These are phyloP conservation scores for Neofusicoccum parvum DNA, from an alignment of 2,329 filamentous ascomycete species.

Conservation along the genomic window DNA sequence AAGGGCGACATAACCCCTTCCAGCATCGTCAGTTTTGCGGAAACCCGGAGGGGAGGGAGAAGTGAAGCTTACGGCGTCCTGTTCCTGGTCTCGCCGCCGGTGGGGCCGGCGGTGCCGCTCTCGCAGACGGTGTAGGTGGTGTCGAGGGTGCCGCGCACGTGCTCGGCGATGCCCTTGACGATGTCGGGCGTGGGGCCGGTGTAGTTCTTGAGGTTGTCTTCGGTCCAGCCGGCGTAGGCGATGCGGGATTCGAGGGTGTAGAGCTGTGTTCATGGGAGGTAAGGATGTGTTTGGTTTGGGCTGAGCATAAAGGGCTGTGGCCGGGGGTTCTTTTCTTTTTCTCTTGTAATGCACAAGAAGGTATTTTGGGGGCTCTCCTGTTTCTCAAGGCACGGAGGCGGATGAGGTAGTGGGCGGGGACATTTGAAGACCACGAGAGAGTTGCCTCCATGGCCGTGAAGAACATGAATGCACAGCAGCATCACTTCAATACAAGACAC, in stretches of 20 bases:
- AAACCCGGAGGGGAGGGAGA: neutral
- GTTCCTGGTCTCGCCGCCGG: constrained; percentile 58
- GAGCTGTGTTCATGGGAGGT: constrained; percentile 36
- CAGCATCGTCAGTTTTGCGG: no score
- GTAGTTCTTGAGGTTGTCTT: constrained; percentile 55
- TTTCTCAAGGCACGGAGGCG: no score
- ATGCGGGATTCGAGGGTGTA: constrained; percentile 62
- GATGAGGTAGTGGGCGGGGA: no score
- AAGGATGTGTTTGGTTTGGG: neutral
- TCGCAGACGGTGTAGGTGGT: constrained; percentile 62
- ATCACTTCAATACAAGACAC: no score
- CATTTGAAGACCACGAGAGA: no score
- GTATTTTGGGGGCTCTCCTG: neutral
- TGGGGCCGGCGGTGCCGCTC: constrained; percentile 67
- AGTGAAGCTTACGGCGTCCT: constrained; percentile 50
- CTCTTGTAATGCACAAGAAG: neutral
- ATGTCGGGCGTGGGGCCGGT: constrained; percentile 62
- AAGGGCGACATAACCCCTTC: constrained; percentile 63
- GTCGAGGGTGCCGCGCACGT: constrained; percentile 57
- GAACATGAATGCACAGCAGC: no score
- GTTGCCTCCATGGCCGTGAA: no score
- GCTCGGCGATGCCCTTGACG: constrained; percentile 58
- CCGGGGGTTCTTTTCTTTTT: neutral
- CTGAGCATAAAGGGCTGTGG: neutral
- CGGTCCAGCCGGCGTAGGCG: constrained; percentile 63